A percentile compares a stretch with the other conserved stretches of the same genome.
These are phyloP conservation scores for Dittrichia graveolens DNA, from an alignment of 129 eudicot genomes.

Conservation along the genomic window DNA sequence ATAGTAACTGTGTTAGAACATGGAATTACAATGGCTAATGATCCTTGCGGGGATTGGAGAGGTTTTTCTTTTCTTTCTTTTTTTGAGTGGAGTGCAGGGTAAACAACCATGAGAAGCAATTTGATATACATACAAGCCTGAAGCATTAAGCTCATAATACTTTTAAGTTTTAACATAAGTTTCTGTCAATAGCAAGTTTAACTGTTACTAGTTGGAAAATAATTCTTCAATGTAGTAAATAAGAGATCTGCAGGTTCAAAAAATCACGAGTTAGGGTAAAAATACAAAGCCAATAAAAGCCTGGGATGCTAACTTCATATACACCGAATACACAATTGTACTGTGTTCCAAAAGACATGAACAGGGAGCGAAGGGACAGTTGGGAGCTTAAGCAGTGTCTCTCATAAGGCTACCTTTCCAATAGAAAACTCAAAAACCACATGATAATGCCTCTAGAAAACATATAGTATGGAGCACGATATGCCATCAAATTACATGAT, in stretches of 20 bases:
- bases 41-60: background rate
- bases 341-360: background rate
- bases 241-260: background rate
- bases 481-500: slow-evolving; percentile 5
- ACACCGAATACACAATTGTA: slow-evolving; percentile 3
- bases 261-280: background rate
- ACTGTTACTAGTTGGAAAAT: slow-evolving; percentile 2
- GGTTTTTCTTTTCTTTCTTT: too few relatives aligned
- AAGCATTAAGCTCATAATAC: slow-evolving; percentile 1
- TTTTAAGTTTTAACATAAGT: slow-evolving; percentile 1
- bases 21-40: background rate
- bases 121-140: slow-evolving; percentile 24
- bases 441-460: background rate
- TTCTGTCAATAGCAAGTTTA: slow-evolving; percentile 3
- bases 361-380: background rate
- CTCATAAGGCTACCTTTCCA: background rate
- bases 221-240: slow-evolving; percentile 13
- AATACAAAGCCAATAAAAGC: slow-evolving; percentile 3
- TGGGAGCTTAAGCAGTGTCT: background rate
- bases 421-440: background rate
- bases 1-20: slow-evolving; percentile 3
- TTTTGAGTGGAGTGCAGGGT: background rate
- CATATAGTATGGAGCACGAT: background rate
- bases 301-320: background rate
- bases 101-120: slow-evolving; percentile 25